Conservation (phyloP, 2,329 filamentous ascomycete species). For the Trichoderma harzianum region DNA sequence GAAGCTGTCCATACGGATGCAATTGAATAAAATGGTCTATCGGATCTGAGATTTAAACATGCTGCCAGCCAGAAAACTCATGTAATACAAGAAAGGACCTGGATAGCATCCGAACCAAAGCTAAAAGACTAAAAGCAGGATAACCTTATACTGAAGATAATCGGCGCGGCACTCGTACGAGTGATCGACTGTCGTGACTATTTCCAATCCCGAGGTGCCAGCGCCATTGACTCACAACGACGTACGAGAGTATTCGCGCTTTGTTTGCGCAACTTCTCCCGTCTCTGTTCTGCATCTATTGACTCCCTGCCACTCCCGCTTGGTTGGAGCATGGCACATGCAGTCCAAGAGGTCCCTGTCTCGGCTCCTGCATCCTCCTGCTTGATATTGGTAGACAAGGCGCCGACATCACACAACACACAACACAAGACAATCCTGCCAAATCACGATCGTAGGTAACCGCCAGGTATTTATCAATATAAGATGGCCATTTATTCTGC, state of each 20-base stretch:
- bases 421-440: neutral
- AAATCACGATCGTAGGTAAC: no score
- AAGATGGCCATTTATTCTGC: neutral
- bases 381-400: neutral
- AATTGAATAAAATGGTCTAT: neutral
- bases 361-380: neutral
- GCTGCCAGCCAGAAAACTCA: neutral
- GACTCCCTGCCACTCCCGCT: neutral
- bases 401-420: neutral
- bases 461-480: neutral
- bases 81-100: neutral
- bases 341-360: neutral
- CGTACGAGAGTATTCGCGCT: neutral
- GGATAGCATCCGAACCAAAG: neutral
- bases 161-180: neutral
- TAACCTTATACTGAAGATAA: neutral
- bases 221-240: conserved; percentile 15
- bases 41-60: neutral
- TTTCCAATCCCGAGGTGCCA: neutral
- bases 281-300: neutral
- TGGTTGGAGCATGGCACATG: conserved; percentile 6
- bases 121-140: neutral
- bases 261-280: neutral
- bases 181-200: neutral
- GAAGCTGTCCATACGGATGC: neutral